These are phyloP conservation scores for Cladosporium oxysporum DNA, from an alignment of 2,329 filamentous ascomycete genomes.

Conservation along the genomic window DNA sequence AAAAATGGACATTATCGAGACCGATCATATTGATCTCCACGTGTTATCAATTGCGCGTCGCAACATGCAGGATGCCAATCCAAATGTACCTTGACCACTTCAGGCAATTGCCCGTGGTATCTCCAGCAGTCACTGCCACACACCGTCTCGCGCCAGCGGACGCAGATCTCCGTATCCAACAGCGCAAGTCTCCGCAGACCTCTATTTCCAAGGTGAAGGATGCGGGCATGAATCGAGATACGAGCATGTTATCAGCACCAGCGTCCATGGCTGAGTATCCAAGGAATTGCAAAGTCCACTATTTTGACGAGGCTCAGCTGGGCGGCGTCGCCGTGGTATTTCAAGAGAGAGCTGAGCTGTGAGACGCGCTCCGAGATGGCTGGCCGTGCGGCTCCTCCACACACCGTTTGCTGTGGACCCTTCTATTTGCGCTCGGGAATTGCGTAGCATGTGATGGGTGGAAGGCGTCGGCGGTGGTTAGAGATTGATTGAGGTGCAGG, in stretches of 20 bases:
- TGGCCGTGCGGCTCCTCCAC: constrained; percentile 4
- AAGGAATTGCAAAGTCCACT: background rate
- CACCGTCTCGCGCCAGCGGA: constrained; percentile 3
- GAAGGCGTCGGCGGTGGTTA: background rate
- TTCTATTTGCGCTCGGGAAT: constrained; percentile 1
- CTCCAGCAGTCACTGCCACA: constrained; percentile 4
- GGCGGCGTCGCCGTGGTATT: constrained; percentile 7
- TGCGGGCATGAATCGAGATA: background rate
- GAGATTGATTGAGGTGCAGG: background rate
- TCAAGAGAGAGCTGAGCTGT: background rate
- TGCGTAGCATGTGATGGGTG: background rate
- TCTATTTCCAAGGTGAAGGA: background rate
- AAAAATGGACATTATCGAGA: background rate
- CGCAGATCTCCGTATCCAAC: constrained; percentile 12
- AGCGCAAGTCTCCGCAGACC: constrained; percentile 6
- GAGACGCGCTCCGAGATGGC: background rate
- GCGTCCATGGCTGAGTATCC: background rate
- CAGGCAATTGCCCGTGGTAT: background rate
- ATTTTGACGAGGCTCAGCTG: background rate
- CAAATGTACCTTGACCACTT: background rate
- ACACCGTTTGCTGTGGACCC: background rate
- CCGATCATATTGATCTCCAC: background rate
- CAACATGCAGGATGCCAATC: background rate
- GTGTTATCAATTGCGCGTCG: background rate
- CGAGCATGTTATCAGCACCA: background rate